phyloP scores from a whole-genome alignment of 352 stramenopile species.

The Pilasporangium apinafurcum region DNA sequence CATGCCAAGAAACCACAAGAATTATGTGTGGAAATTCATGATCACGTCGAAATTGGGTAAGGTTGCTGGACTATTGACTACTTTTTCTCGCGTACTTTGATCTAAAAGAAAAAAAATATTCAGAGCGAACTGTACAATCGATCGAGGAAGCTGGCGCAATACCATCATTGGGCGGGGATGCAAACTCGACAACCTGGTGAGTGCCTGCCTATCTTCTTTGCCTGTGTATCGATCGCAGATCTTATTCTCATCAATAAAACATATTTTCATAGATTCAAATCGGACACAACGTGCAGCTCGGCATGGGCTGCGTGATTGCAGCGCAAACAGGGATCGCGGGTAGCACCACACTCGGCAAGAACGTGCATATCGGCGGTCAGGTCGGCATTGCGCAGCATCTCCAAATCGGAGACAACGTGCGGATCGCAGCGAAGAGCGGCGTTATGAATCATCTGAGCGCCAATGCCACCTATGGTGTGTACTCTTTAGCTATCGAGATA shows the following conservation, averaged over 20 bases:
- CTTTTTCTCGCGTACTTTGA: no score
- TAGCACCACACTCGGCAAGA: conserved; percentile 68
- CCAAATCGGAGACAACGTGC: conserved; percentile 70
- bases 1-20: conserved; percentile 83
- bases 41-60: conserved; percentile 84
- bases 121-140: conserved; percentile 75
- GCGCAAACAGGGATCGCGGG: conserved; percentile 80
- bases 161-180: conserved; percentile 62
- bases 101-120: no score
- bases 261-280: conserved; percentile 70
- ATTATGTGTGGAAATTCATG: conserved; percentile 65
- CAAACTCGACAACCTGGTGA: conserved; percentile 82
- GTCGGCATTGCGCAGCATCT: conserved; percentile 82
- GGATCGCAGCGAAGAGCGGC: conserved; percentile 81
- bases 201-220: not conserved
- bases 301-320: conserved; percentile 60
- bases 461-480: conserved; percentile 52
- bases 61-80: not conserved
- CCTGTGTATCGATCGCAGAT: not conserved
- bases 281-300: conserved; percentile 82
- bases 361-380: conserved; percentile 77
- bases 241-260: no score
- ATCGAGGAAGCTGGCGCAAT: conserved; percentile 82
- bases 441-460: conserved; percentile 66
- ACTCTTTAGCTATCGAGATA: not conserved